Percentiles rank a stretch among this genome's conserved stretches.
phyloP scores from a whole-genome alignment of 2,329 filamentous ascomycete genomes.

The Aureobasidium sp. region DNA sequence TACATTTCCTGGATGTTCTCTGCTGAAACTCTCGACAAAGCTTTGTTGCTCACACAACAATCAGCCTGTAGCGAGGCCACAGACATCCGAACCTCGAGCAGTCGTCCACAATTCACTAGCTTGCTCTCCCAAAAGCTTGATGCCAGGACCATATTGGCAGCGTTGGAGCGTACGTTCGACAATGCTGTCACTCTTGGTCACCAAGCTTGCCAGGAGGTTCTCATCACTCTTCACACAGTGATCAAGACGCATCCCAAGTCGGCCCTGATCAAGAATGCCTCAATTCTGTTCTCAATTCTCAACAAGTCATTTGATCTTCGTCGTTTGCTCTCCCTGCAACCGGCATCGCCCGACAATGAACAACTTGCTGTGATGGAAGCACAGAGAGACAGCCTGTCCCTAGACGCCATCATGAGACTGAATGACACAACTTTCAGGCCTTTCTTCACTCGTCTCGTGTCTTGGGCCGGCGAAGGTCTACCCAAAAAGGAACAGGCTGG shows the following conservation, averaged over 20 bases:
- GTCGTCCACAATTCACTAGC: conserved; percentile 60
- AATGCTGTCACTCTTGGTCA: conserved; percentile 44
- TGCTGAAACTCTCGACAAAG: conserved; percentile 59
- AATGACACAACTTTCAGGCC: conserved; percentile 92
- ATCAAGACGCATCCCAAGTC: conserved; percentile 74
- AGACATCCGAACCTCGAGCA: conserved; percentile 31
- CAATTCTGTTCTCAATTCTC: conserved; percentile 55
- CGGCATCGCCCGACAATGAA: conserved; percentile 51
- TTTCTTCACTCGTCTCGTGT: conserved; percentile 79
- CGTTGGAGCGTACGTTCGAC: conserved; percentile 64
- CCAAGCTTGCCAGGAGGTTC: conserved; percentile 54
- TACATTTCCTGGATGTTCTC: conserved; percentile 87
- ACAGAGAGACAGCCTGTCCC: conserved; percentile 55
- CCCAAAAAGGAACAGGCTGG: conserved; percentile 54
- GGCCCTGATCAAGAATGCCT: conserved; percentile 65
- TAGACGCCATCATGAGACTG: conserved; percentile 93
- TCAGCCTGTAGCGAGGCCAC: conserved; percentile 44
- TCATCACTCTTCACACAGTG: conserved; percentile 60
- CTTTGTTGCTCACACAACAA: conserved; percentile 63
- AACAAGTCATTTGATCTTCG: conserved; percentile 57
- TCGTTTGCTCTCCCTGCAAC: conserved; percentile 43
- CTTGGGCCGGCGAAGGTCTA: conserved; percentile 61
- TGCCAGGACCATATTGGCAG: conserved; percentile 64
- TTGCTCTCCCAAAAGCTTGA: conserved; percentile 71
- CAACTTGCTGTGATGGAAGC: conserved; percentile 18